Evolutionary conservation across 306 rosid genomes (phyloP), one percentile per base, ranked within the genome.

Genomic region (Fragaria vesca): DNA sequence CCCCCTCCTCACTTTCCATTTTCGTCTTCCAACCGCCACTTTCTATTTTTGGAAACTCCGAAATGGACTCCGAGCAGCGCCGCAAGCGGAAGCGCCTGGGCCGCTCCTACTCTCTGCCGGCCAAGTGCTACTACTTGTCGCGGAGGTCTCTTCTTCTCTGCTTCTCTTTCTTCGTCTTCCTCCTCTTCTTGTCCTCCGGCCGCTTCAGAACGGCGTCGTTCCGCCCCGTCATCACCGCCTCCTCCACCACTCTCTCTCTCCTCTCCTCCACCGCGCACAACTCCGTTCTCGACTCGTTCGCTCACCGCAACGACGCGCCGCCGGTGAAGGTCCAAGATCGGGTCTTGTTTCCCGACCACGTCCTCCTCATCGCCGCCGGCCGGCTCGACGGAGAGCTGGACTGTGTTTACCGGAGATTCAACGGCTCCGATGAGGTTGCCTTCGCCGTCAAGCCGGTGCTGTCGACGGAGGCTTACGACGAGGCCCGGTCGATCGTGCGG

Each of bases 141-240:
- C 90, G 94, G 82, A 86, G 96, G 85, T 80, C 96, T 50, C 66
- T 96, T 58, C 36, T 96, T 43, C 81, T 93, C 21, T 93, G 93
- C 81, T 62, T 89, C 47, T 82, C 75, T 30, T 91, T 87, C 85
- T 66, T 91, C 36, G 24, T 87, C 83, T 71, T 96, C 80, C 80
- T 93, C 21, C 21, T 91, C 43, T 78, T 87, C 81, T 50, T 88
- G 20, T 91, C 87, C 20, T 86, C 90, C 9, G 77, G 79, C 58
- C 85, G 85, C 21, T 76, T 91, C 73, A 75, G 67, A 26, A 68
- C 82, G 45, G 80, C 83, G 70, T 72, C 90, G 34, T 86, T 89
- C 42, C 84, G 83, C 18, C 94, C 91, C 1, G 80, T 85, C 50
- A 83, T 90, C 38, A 72, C 73, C 60, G 71, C 87, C 12, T 88